These are phyloP conservation scores for Fusarium cyanostomum DNA, from an alignment of 2,329 filamentous ascomycete species.

Conservation along the genomic window DNA sequence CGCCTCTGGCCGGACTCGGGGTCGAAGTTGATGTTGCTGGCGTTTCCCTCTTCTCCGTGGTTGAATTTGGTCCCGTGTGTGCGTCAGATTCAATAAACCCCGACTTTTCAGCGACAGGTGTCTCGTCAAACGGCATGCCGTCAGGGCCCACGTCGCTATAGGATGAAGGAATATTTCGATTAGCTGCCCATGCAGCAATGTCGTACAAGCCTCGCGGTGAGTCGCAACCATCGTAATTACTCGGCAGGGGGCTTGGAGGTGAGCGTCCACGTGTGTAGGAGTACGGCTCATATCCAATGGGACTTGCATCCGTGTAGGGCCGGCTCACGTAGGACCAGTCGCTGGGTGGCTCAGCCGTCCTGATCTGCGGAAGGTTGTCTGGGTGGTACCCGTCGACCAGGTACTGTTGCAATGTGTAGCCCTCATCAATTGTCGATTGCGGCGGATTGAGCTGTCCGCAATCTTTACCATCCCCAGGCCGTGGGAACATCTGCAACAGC, in stretches of 20 bases:
- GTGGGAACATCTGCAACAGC: slow-evolving; percentile 75
- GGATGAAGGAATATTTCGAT: slow-evolving; percentile 51
- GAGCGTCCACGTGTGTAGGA: slow-evolving; percentile 63
- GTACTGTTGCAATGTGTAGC: slow-evolving; percentile 52
- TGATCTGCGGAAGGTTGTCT: slow-evolving; percentile 50
- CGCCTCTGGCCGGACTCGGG: slow-evolving; percentile 16
- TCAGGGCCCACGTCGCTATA: slow-evolving; percentile 50
- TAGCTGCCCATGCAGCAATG: slow-evolving; percentile 51
- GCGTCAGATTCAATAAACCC: slow-evolving; percentile 23
- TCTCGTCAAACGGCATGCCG: slow-evolving; percentile 35
- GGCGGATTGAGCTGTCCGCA: slow-evolving; percentile 39
- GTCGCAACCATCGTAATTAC: slow-evolving; percentile 52
- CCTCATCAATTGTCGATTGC: slow-evolving; percentile 54
- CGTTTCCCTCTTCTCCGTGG: slow-evolving; percentile 25
- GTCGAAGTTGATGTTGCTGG: slow-evolving; percentile 30
- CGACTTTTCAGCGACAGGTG: slow-evolving; percentile 29
- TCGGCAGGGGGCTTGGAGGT: slow-evolving; percentile 61
- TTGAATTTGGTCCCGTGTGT: slow-evolving; percentile 9
- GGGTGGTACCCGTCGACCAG: slow-evolving; percentile 48
- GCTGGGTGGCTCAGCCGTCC: slow-evolving; percentile 53
- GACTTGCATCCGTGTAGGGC: slow-evolving; percentile 49
- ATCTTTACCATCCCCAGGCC: slow-evolving; percentile 15
- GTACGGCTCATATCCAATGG: slow-evolving; percentile 53
- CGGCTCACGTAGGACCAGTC: slow-evolving; percentile 57
- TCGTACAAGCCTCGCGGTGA: slow-evolving; percentile 42